phyloP scores from a whole-genome alignment of 2,329 filamentous ascomycete genomes.

The Aspergillus cejpii region DNA sequence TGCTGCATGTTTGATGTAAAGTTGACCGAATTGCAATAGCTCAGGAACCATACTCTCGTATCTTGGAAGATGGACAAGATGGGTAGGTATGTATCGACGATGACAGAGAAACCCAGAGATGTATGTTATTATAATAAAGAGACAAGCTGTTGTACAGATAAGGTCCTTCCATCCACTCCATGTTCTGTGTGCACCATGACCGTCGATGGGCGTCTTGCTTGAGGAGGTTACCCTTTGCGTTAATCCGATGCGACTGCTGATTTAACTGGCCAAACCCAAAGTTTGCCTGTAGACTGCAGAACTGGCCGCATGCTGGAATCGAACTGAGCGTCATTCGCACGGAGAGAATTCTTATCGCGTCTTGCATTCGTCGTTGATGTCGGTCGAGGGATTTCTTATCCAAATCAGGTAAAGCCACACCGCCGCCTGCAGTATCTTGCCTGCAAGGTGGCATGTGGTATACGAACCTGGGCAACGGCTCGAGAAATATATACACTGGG shows the following conservation, averaged over 20 bases:
- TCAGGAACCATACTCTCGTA: background rate
- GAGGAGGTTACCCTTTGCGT: conserved; percentile 20
- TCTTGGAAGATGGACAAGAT: background rate
- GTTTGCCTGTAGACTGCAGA: background rate
- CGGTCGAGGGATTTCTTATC: conserved; percentile 31
- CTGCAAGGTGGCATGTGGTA: conserved; percentile 12
- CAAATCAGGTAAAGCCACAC: conserved; percentile 29
- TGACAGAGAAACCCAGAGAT: background rate
- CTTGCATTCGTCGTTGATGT: background rate
- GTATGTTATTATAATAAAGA: background rate
- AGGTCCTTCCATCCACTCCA: background rate
- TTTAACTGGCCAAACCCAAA: background rate
- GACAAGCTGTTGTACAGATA: background rate
- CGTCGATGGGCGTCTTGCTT: background rate
- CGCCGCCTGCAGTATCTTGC: conserved; percentile 1
- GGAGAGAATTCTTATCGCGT: conserved; percentile 5
- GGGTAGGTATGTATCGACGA: background rate
- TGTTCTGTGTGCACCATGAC: background rate
- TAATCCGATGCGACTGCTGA: conserved; percentile 24
- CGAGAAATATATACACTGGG: conserved; percentile 9
- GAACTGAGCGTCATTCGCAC: background rate
- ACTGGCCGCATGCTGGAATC: background rate
- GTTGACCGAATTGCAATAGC: conserved; percentile 1
- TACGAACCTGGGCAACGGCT: conserved; percentile 11
- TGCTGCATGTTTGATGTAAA: conserved; percentile 18